Evolutionary conservation across 164 flowering plant species (phyloP), one percentile per base, ranked within the genome.

Genomic region (Euptelea pleiosperma): DNA sequence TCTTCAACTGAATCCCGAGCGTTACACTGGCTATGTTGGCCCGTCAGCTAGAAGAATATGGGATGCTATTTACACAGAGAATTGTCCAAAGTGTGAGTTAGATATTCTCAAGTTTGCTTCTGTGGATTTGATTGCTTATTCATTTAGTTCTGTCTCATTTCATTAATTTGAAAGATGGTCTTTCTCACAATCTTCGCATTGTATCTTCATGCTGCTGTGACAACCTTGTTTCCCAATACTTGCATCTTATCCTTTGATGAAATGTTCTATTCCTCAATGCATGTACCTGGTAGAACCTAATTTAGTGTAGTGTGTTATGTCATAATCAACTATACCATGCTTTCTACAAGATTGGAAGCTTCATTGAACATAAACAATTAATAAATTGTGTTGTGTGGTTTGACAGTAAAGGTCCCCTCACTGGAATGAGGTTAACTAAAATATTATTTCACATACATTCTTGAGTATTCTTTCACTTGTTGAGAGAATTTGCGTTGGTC

Each of bases 31-130:
- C 55, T 91, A 87, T 49, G 66, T 74, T 52, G 98, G 98, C 46
- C 89, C 93, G 65, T 92, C 98, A 19, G 96, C 98, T 24, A 74
- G 93, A 71, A 81, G 98, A 70, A 89, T 92, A 69, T 92, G 98
- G 98, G 98, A 89, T 64, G 91, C 98, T 53, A 28, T 87, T 57
- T 92, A 92, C 69, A 62, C 85, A 26, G 96, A 92, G 70, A 92
- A 92, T 65, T 89, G 98, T 62, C 98, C 90, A 47, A 88, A 79
- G 77, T 80, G 98, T 88, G 43, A 81, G 86, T 73, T 41, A 15
- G 34, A 11, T 40, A 9, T 36, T 24, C n/a, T n/a, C 12, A 15
- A 28, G 33, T 6, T 52, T 33, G 4, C 25, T 18, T 3, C 14
- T 14, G 21, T 55, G 3, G 19, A 21, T 37, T 15, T 37, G 11